Evolutionary conservation across 2,329 filamentous ascomycete genomes (phyloP), one percentile per base, ranked within the genome.

Genomic region (Fusarium sp.): DNA sequence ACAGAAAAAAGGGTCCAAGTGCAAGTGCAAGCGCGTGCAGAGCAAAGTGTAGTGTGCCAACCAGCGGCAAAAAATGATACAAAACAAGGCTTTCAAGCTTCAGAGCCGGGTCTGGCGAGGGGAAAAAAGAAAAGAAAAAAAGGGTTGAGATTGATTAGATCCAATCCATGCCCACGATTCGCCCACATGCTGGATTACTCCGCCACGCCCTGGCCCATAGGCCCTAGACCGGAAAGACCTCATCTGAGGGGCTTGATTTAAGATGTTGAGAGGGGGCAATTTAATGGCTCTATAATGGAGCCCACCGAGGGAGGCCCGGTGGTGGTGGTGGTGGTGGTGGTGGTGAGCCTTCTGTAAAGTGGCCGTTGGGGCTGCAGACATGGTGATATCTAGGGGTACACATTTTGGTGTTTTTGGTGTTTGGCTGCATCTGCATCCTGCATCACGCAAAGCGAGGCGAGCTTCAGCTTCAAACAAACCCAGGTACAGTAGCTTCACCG

Each of bases 111-210:
- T 57, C 64, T 50, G 45, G 59, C 50, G 69, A 72, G 40, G 59
- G 4, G 4, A 61, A 63, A 65, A 52, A 27, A 9, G 7, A 30
- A 25, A 32, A 8, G 7, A 47, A 63, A 63, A 54, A 6, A 15
- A 52, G 47, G 47, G 47, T 63, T 60, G 38, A 70, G 73, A 75
- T 75, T 73, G 73, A 75, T 75, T 75, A 75, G 73, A 75, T 75
- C 59, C 67, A 75, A 65, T 73, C 45, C 56, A 40, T 65, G 40
- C 38, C 50, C 54, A 35, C 59, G 56, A 73, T 71, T 69, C 70
- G 70, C 62, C 70, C 59, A 73, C 33, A 75, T 73, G 73, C 54
- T 64, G 38, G 38, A 12, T 38, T 25, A 40, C 63, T 61, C 69
- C 56, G 47, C 37, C 27, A 40, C 66, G 59, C 66, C 69, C 66